Percentiles rank a stretch among this genome's conserved stretches.
Evolutionary conservation across 106 monocot genomes (phyloP).

Genomic region (Chionographis japonica): DNA sequence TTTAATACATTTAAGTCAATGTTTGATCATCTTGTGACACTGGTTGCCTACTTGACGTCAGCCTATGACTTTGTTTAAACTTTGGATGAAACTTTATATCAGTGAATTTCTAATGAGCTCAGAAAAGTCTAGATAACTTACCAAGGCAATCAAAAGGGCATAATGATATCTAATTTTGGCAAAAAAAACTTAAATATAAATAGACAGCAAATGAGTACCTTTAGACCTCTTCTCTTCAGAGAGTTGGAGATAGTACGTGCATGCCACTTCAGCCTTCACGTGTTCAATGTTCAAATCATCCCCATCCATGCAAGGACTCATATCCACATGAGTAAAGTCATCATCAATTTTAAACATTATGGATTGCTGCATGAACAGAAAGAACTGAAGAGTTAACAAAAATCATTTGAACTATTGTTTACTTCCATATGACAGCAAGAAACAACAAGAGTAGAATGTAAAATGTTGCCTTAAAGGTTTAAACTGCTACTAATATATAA

Average conservation of each 20-base stretch:
- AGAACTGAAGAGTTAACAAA: not conserved
- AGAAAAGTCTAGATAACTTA: too few relatives aligned
- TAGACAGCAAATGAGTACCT: slow-evolving; percentile 35
- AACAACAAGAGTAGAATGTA: not conserved
- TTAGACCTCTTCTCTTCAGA: slow-evolving; percentile 63
- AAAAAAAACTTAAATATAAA: not conserved
- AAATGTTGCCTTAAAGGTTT: too few relatives aligned
- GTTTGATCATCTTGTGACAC: too few relatives aligned
- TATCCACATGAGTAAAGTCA: slow-evolving; percentile 41
- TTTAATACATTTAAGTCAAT: too few relatives aligned
- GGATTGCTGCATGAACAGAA: slow-evolving; percentile 29
- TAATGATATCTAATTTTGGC: not conserved
- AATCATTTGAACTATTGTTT: not conserved
- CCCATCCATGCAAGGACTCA: slow-evolving; percentile 46
- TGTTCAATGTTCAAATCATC: slow-evolving; percentile 37
- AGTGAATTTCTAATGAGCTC: too few relatives aligned
- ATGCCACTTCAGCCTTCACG: slow-evolving; percentile 67
- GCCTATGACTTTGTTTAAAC: too few relatives aligned
- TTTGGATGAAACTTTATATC: too few relatives aligned
- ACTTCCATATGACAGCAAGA: not conserved
- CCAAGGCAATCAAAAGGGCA: not conserved
- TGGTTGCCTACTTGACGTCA: too few relatives aligned
- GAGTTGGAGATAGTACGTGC: slow-evolving; percentile 55
- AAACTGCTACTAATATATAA: too few relatives aligned
- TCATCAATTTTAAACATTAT: slow-evolving; percentile 55